Percentiles rank a stretch among this genome's conserved stretches.
These are phyloP conservation scores for Trichaptum fuscoviolaceum DNA, from an alignment of 768 basidiomycete genomes.

Conservation along the genomic window DNA sequence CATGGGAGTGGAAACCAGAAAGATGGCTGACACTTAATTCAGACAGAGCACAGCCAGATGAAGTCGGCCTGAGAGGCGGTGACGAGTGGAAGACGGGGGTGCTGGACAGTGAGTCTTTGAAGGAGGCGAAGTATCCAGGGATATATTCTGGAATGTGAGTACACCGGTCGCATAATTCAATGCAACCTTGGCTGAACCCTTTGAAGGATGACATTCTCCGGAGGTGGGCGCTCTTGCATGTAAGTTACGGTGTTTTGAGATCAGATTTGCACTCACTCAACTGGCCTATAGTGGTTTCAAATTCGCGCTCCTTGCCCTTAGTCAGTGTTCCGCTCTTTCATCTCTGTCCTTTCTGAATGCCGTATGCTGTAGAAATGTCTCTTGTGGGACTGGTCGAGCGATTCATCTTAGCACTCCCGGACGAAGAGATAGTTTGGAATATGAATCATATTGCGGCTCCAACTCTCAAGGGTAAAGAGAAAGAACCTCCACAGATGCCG, in stretches of 20 bases:
- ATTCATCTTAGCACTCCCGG: constrained; percentile 24
- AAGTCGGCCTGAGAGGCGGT: not conserved
- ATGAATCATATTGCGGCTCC: constrained; percentile 24
- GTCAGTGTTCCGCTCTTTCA: constrained; percentile 25
- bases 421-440: constrained; percentile 27
- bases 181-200: not conserved
- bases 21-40: constrained; percentile 11
- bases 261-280: not conserved
- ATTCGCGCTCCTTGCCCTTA: constrained; percentile 53
- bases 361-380: constrained; percentile 24
- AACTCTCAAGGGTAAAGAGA: constrained; percentile 11
- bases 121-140: constrained; percentile 1
- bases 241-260: not conserved
- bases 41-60: not conserved
- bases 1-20: constrained; percentile 25
- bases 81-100: not conserved
- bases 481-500: not conserved
- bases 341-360: not conserved
- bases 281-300: constrained; percentile 35
- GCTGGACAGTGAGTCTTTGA: not conserved
- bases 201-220: constrained; percentile 4
- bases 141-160: not conserved
- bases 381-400: constrained; percentile 22
- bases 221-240: constrained; percentile 4
- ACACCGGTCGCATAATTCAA: not conserved